A percentile compares a stretch with the other conserved stretches of the same genome.
Conservation (phyloP, 345 rosid genomes). For the Salix exigua region DNA sequence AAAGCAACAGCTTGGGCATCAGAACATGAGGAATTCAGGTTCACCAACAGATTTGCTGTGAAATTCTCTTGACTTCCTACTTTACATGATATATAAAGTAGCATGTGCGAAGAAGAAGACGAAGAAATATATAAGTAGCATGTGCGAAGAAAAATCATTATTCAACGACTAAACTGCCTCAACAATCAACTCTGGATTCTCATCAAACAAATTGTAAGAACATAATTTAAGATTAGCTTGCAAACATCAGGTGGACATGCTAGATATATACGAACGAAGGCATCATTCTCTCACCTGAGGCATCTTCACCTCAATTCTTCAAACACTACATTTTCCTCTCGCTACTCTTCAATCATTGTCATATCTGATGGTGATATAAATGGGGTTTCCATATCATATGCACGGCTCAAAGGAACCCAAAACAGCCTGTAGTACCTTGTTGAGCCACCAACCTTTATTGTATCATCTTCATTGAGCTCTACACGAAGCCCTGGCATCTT, state of each 20-base stretch:
- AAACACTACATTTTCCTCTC: slow-evolving; percentile 28
- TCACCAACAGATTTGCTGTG: too few relatives aligned
- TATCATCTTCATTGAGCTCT: neutral
- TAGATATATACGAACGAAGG: neutral
- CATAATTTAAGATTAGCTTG: neutral
- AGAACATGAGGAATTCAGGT: too few relatives aligned
- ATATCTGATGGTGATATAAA: slow-evolving; percentile 41
- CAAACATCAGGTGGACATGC: neutral
- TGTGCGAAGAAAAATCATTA: neutral
- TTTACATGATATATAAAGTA: too few relatives aligned
- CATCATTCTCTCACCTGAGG: neutral
- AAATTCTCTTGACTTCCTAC: too few relatives aligned
- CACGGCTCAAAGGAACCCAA: slow-evolving; percentile 71
- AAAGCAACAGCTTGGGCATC: too few relatives aligned
- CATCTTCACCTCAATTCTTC: slow-evolving; percentile 18
- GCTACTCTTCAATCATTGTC: slow-evolving; percentile 29
- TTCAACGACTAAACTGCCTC: too few relatives aligned
- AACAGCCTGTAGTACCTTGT: slow-evolving; percentile 75
- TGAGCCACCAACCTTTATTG: slow-evolving; percentile 65
- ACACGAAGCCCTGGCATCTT: slow-evolving; percentile 27
- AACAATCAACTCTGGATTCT: neutral
- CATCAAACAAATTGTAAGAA: neutral
- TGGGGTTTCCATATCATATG: slow-evolving; percentile 52
- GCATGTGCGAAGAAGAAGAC: too few relatives aligned
- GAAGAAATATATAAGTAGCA: neutral